These are phyloP conservation scores for Lodderomyces oxycetoniae DNA, from an alignment of 1,139 yeast genomes.

Conservation along the genomic window DNA sequence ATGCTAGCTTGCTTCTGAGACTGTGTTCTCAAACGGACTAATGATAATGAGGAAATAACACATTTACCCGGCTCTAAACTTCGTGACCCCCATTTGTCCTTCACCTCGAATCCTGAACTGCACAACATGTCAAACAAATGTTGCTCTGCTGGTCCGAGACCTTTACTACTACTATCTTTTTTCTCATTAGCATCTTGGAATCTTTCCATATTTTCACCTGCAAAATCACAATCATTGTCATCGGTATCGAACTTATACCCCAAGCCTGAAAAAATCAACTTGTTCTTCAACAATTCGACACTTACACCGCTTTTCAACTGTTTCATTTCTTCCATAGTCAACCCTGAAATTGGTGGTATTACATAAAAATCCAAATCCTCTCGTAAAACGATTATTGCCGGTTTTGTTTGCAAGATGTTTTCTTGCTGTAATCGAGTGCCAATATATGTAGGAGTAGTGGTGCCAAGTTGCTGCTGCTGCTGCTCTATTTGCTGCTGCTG, in stretches of 20 bases:
- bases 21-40: slow-evolving; percentile 56
- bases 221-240: slow-evolving; percentile 14
- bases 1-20: slow-evolving; percentile 14
- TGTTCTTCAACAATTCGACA: slow-evolving; percentile 45
- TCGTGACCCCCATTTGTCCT: slow-evolving; percentile 83
- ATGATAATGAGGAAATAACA: slow-evolving; percentile 76
- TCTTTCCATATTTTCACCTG: slow-evolving; percentile 7
- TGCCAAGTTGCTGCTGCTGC: slow-evolving; percentile 2
- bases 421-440: slow-evolving; percentile 21
- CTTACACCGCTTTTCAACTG: slow-evolving; percentile 67
- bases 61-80: slow-evolving; percentile 82
- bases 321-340: slow-evolving; percentile 50
- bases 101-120: slow-evolving; percentile 71
- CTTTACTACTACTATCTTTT: slow-evolving; percentile 26
- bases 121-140: slow-evolving; percentile 94
- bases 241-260: slow-evolving; percentile 30
- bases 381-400: slow-evolving; percentile 85
- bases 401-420: slow-evolving; percentile 67
- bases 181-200: slow-evolving; percentile 7
- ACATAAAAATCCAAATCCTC: slow-evolving; percentile 95
- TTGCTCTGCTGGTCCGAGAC: slow-evolving; percentile 87
- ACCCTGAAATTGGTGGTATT: slow-evolving; percentile 64
- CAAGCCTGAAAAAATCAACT: slow-evolving; percentile 71
- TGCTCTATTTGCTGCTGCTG: slow-evolving; percentile 3
- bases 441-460: slow-evolving; percentile 18